A percentile compares a stretch with the other conserved stretches of the same genome.
Evolutionary conservation across 2,329 filamentous ascomycete genomes (phyloP).

Genomic region (Fusarium stilboides): DNA sequence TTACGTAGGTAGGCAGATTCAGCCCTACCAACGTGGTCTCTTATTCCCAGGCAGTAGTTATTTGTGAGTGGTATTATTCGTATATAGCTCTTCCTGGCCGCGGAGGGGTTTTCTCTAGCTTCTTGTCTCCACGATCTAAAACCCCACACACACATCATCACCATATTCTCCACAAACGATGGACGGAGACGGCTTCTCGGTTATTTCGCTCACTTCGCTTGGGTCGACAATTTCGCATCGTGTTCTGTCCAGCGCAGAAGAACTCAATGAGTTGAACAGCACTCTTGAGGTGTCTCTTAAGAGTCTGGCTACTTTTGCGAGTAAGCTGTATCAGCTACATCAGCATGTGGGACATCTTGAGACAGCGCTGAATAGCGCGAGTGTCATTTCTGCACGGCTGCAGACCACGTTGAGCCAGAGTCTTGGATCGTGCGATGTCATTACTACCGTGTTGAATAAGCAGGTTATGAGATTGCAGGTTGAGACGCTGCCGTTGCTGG

Average conservation of each 20-base stretch:
- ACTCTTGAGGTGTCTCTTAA: slow-evolving; percentile 29
- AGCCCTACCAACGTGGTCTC: slow-evolving; percentile 25
- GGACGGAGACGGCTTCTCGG: slow-evolving; percentile 56
- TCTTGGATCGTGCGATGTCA: slow-evolving; percentile 51
- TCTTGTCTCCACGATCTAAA: slow-evolving; percentile 11
- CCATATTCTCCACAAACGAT: slow-evolving; percentile 36
- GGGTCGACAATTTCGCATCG: slow-evolving; percentile 53
- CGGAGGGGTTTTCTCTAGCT: background rate
- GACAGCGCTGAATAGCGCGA: slow-evolving; percentile 43
- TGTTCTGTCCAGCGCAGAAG: slow-evolving; percentile 48
- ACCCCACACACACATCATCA: no score
- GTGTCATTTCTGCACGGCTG: slow-evolving; percentile 50
- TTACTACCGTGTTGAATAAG: slow-evolving; percentile 52
- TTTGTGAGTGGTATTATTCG: background rate
- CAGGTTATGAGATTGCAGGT: slow-evolving; percentile 54
- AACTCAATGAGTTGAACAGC: slow-evolving; percentile 51
- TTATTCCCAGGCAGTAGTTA: background rate
- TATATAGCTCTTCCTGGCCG: background rate
- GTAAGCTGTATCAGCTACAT: slow-evolving; percentile 49
- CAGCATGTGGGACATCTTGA: slow-evolving; percentile 48
- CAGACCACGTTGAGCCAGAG: slow-evolving; percentile 50
- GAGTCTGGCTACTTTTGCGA: slow-evolving; percentile 44
- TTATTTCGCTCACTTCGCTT: slow-evolving; percentile 53
- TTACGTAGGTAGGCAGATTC: slow-evolving; percentile 27
- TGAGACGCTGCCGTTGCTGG: slow-evolving; percentile 43